Conservation (phyloP, 2,329 filamentous ascomycete species). For the Penicillium corylophilum region DNA sequence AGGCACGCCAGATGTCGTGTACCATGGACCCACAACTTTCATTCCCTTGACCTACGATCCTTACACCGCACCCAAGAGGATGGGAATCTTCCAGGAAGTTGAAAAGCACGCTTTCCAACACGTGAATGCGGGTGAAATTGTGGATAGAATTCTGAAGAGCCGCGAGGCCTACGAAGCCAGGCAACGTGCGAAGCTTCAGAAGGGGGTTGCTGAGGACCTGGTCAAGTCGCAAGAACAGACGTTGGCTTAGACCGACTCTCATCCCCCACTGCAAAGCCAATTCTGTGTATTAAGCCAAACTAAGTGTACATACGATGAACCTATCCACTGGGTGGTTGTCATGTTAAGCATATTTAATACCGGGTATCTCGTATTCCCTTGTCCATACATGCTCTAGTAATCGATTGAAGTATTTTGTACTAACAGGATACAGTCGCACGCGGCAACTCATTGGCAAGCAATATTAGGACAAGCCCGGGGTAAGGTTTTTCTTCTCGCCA, state of each 20-base stretch:
- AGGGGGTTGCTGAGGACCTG: constrained; percentile 72
- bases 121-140: constrained; percentile 90
- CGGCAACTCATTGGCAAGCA: too few species aligned
- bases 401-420: not conserved
- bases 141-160: constrained; percentile 83
- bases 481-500: not conserved
- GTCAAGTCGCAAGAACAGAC: constrained; percentile 59
- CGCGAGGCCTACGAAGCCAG: constrained; percentile 86
- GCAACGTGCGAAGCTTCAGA: constrained; percentile 85
- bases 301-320: constrained; percentile 17
- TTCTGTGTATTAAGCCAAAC: not conserved
- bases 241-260: constrained; percentile 13
- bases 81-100: constrained; percentile 83
- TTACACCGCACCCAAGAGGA: constrained; percentile 74
- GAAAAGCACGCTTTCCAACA: constrained; percentile 74
- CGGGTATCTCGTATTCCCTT: not conserved
- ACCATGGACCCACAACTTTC: constrained; percentile 94
- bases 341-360: not conserved
- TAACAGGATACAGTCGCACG: not conserved
- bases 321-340: constrained; percentile 16
- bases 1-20: constrained; percentile 74
- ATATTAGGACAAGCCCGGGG: not conserved
- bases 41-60: constrained; percentile 76
- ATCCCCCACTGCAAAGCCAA: not conserved
- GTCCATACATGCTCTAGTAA: not conserved